Evolutionary conservation across 768 basidiomycete species (phyloP), one percentile per base, ranked within the genome.

Genomic region (Auriscalpium vulgare): DNA sequence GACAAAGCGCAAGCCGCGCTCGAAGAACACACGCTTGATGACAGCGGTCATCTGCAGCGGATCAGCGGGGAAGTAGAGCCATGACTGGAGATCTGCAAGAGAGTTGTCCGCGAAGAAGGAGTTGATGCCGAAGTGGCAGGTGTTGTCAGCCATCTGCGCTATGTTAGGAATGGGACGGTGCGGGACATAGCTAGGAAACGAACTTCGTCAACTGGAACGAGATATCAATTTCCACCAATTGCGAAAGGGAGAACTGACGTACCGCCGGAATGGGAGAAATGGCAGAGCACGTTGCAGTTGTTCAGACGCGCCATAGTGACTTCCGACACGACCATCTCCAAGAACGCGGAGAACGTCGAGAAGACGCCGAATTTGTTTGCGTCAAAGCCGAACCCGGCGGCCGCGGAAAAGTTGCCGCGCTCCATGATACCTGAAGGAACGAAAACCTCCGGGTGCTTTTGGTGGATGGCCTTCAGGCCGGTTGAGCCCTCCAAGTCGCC

Each of bases 221-320:
- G 9, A 46, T 55, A 21, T 35, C n/a, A 10, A 13, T n/a, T 14
- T 19, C 47, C 11, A 34, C 45, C n/a, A 4, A 14, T 5, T 8
- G 2, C 8, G 4, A 40, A 0, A 21, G 21, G 19, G 38, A 35
- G 1, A 45, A 43, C 23, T 19, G 43, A 63, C 79, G 53, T 67
- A 85, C 84, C 83, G 59, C 91, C 91, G 21, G 90, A 85, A 71
- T 94, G 91, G 21, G 90, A 92, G 74, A 92, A 94, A 72, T 94
- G 91, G 64, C 78, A 85, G 21, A 94, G 79, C 9, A 93, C 84
- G 65, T 93, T 94, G 75, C 88, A 88, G 63, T 87, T 78, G 70
- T 94, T 94, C 68, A 94, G 70, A 53, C 91, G 81, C n/a, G 91
- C 91, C 91, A 93, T 94, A 10, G 91, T 93, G 51, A 92, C 73